These are phyloP conservation scores for Podaxis sp. DNA, from an alignment of 768 basidiomycete genomes.

Conservation along the genomic window DNA sequence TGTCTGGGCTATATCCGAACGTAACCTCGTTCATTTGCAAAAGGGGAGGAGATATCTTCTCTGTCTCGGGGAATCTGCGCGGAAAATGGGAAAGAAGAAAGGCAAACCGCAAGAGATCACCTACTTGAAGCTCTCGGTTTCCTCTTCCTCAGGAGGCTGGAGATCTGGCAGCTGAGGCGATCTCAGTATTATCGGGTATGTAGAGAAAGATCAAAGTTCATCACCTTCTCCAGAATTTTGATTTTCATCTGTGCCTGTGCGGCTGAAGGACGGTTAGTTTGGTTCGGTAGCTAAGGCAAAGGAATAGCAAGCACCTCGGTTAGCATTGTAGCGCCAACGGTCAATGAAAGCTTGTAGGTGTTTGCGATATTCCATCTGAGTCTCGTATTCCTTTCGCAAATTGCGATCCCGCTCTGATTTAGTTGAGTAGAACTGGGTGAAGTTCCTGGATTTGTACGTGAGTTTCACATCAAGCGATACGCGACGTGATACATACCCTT, in stretches of 20 bases:
- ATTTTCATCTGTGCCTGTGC: slow-evolving; percentile 83
- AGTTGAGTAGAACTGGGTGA: slow-evolving; percentile 97
- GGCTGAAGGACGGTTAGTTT: slow-evolving; percentile 37
- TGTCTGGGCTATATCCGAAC: slow-evolving; percentile 82
- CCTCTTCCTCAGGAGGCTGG: slow-evolving; percentile 88
- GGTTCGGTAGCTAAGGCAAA: not conserved
- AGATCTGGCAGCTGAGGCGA: slow-evolving; percentile 75
- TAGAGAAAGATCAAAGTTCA: not conserved
- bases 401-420: slow-evolving; percentile 93
- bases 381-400: slow-evolving; percentile 90
- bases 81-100: not conserved
- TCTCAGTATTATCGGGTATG: not conserved
- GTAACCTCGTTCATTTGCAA: slow-evolving; percentile 88
- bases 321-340: slow-evolving; percentile 96
- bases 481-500: slow-evolving; percentile 55
- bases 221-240: slow-evolving; percentile 70
- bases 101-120: slow-evolving; percentile 6
- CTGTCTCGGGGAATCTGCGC: slow-evolving; percentile 84
- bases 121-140: slow-evolving; percentile 89
- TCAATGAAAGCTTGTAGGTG: slow-evolving; percentile 98
- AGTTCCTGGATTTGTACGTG: slow-evolving; percentile 55
- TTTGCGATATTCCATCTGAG: slow-evolving; percentile 92
- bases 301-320: slow-evolving; percentile 51
- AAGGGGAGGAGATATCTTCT: slow-evolving; percentile 95
- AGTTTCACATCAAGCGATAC: slow-evolving; percentile 3